Evolutionary conservation across 805 yeast genomes (phyloP), one percentile per base, ranked within the genome.

Genomic region (Pichia insulana): DNA sequence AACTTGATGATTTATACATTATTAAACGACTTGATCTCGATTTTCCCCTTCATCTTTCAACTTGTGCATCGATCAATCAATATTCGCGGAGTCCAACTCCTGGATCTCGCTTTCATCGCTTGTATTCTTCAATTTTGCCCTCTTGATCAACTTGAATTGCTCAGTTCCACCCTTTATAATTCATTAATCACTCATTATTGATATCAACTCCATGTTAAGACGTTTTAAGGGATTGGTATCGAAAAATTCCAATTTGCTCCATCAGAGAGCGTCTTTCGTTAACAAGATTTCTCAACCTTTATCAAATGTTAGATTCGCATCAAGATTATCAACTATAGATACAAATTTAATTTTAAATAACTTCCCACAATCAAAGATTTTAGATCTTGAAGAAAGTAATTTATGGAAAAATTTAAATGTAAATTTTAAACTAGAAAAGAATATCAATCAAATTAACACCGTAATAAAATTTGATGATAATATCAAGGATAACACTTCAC

Each of bases 191-290:
- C 25, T 6, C 25, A 22, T 8, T 22, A 22, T 22, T 32, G 12
- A 10, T n/a, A 19, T 4, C 13, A 25, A 17, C 15, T 28, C n/a
- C n/a, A 42, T 42, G 45, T 42, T 42, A 38, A 39, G 35, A 25
- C 30, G 39, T 27, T 34, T 37, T 6, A 42, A 31, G 20, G 39
- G 39, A 38, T 22, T 42, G 36, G 36, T 39, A 7, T 42, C 38
- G 13, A 38, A 16, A 12, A 42, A 25, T 34, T 18, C 41, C 25
- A 8, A 6, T 27, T 13, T 26, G 16, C 20, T 41, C 3, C 13
- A n/a, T 3, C 36, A 34, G 16, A 20, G 34, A 26, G 28, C 22
- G 30, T 3, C 22, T 12, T 15, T 28, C 15, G 5, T 15, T 28
- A 28, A 28, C 5, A 28, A 12, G 13, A n/a, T 26, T 9, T n/a